phyloP scores from a whole-genome alignment of 148 eudicot genomes.

The Nyssa sinensis region DNA sequence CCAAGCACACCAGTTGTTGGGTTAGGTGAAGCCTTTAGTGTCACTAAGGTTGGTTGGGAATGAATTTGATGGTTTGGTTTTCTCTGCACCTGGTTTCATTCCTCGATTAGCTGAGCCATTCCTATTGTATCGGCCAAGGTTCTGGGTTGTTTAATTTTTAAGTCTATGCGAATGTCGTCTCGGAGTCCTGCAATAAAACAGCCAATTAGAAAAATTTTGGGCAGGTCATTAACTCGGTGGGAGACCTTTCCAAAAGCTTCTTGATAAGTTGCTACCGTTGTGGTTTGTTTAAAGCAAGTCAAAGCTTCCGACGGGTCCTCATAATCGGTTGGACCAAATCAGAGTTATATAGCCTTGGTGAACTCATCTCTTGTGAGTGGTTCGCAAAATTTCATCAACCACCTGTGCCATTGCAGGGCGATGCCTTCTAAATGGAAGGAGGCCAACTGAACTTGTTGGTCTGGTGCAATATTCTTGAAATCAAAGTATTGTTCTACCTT shows the following conservation, averaged over 20 bases:
- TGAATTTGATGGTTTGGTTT: too few relatives aligned
- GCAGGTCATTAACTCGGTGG: background rate
- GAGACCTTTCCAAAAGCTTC: background rate
- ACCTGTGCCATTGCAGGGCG: background rate
- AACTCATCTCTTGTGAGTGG: too few relatives aligned
- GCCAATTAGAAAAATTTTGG: background rate
- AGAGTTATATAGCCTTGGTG: too few relatives aligned
- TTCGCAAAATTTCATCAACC: too few relatives aligned
- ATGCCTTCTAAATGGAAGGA: background rate
- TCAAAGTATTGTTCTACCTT: background rate
- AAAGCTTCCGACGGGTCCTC: too few relatives aligned
- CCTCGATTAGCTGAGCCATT: too few relatives aligned
- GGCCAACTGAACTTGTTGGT: too few relatives aligned
- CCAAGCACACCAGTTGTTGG: background rate
- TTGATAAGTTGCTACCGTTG: background rate
- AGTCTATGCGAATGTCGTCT: background rate
- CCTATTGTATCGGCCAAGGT: slow-evolving; percentile 2
- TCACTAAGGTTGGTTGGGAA: too few relatives aligned
- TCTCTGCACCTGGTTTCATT: too few relatives aligned
- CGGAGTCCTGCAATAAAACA: background rate
- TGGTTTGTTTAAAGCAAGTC: background rate
- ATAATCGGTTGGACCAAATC: too few relatives aligned
- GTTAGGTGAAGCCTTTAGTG: too few relatives aligned
- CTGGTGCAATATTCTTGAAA: too few relatives aligned
- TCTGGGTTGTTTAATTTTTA: background rate